These are phyloP conservation scores for Phytophthora tentaculata DNA, from an alignment of 352 stramenopile species.

Conservation along the genomic window DNA sequence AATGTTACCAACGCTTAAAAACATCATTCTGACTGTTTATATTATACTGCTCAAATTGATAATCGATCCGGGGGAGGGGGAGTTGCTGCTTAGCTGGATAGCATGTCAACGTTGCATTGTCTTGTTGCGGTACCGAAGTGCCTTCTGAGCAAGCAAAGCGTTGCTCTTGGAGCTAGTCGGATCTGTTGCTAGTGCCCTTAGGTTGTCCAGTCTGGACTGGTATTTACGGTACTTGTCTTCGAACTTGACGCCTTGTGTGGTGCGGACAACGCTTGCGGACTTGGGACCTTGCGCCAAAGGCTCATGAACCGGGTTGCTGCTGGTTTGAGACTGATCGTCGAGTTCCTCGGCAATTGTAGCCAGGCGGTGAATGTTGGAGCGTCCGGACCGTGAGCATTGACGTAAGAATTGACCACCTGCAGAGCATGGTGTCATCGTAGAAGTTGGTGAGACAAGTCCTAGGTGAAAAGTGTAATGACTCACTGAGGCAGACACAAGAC, in stretches of 20 bases:
- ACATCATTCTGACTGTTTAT: too few species aligned
- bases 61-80: too few species aligned
- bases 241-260: constrained; percentile 36
- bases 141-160: constrained; percentile 35
- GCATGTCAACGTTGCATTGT: too few species aligned
- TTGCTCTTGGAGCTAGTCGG: constrained; percentile 29
- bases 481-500: background rate
- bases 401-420: constrained; percentile 10
- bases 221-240: constrained; percentile 24
- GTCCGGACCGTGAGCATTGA: constrained; percentile 27
- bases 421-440: constrained; percentile 14
- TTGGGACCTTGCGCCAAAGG: constrained; percentile 16
- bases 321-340: background rate
- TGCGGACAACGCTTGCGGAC: constrained; percentile 4
- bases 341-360: constrained; percentile 12
- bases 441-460: constrained; percentile 13
- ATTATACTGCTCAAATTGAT: too few species aligned
- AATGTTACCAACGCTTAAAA: too few species aligned
- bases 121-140: constrained; percentile 27
- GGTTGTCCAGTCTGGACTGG: constrained; percentile 20
- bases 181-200: constrained; percentile 23
- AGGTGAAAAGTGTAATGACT: constrained; percentile 20
- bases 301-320: too few species aligned
- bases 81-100: too few species aligned
- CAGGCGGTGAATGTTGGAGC: constrained; percentile 20